Evolutionary conservation across 495 filamentous ascomycete species (phyloP).

Genomic region (Pseudomonodictys pantanalensis): DNA sequence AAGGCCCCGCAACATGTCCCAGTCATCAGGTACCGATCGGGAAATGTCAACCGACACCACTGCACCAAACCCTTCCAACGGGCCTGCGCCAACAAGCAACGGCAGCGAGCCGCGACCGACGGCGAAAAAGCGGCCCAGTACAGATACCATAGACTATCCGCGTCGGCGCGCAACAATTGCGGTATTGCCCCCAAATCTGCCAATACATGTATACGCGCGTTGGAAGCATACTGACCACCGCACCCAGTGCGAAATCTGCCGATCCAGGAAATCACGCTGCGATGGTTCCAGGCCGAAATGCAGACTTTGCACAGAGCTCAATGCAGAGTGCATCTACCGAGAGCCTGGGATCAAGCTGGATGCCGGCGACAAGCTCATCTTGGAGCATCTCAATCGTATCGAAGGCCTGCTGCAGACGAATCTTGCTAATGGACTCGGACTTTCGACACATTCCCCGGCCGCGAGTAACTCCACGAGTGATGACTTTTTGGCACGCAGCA

Average conservation of each 20-base stretch:
- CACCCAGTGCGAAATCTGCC: slow-evolving; percentile 77
- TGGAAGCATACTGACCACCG: slow-evolving; percentile 16
- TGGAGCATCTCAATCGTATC: slow-evolving; percentile 72
- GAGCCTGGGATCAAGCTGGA: slow-evolving; percentile 86
- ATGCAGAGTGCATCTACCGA: slow-evolving; percentile 78
- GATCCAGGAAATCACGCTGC: slow-evolving; percentile 77
- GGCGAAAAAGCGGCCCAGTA: slow-evolving; percentile 34
- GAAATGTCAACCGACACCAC: slow-evolving; percentile 29
- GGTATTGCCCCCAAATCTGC: slow-evolving; percentile 21
- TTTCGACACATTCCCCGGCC: slow-evolving; percentile 59
- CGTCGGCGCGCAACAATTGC: slow-evolving; percentile 43
- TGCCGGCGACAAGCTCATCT: slow-evolving; percentile 79
- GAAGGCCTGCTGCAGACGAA: slow-evolving; percentile 73
- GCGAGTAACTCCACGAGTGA: slow-evolving; percentile 65
- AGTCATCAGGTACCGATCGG: slow-evolving; percentile 35
- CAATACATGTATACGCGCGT: neutral
- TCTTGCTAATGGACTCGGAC: slow-evolving; percentile 50
- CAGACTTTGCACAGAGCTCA: slow-evolving; percentile 75
- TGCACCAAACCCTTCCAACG: slow-evolving; percentile 17
- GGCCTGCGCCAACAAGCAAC: slow-evolving; percentile 30
- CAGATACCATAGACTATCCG: slow-evolving; percentile 42
- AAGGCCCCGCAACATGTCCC: slow-evolving; percentile 36
- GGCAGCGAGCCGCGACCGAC: slow-evolving; percentile 25
- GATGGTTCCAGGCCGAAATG: slow-evolving; percentile 82
- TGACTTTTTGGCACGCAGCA: slow-evolving; percentile 49